Base-by-base conservation (phyloP, 352 stramenopile genomes). In the Phytophthora aleatoria region DNA sequence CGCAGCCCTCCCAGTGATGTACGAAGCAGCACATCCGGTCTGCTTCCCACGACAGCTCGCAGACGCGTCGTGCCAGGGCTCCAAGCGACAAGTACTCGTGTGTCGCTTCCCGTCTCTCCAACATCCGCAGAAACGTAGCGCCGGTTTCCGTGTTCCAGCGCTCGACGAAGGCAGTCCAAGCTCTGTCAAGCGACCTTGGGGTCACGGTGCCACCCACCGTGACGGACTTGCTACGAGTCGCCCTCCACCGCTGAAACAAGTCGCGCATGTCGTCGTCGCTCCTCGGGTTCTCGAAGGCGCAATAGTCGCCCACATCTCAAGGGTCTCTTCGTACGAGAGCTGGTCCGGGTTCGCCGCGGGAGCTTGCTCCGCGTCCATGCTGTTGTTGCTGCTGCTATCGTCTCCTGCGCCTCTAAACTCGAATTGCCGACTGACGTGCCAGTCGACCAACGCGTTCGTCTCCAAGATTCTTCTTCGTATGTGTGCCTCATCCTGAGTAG, bases 131-230 rank as follows among this genome's bases (percentile, higher is more conserved):
- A 3, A 55, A 55, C 16, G 2, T 11, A 10, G 31, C 8, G 1
- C n/a, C 49, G 10, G 31, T 24, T 15, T 53, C 48, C 3, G 13
- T 41, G n/a, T 53, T 53, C 28, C 48, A 53, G 6, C 48, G 30
- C n/a, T 53, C 48, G 7, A 43, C n/a, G 30, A 50, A 33, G 24
- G 20, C 27, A 35, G 26, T 33, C 42, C 28, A 51, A 1, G 45
- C 11, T 16, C 9, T 27, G 11, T 50, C 26, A 2, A 36, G 11
- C 3, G 27, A 51, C 45, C 26, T 6, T 13, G 2, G 20, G 7
- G 45, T 26, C 12, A 38, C 45, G 26, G 27, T 24, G 12, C 45
- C 4, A 1, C 5, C 12, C 27, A 15, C 27, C 26, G 27, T 38
- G 45, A 36, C 45, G 26, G 27, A 8, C 3, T 51, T 27, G 27